Conservation (phyloP, 805 yeast species). For the Candida insectorum region DNA sequence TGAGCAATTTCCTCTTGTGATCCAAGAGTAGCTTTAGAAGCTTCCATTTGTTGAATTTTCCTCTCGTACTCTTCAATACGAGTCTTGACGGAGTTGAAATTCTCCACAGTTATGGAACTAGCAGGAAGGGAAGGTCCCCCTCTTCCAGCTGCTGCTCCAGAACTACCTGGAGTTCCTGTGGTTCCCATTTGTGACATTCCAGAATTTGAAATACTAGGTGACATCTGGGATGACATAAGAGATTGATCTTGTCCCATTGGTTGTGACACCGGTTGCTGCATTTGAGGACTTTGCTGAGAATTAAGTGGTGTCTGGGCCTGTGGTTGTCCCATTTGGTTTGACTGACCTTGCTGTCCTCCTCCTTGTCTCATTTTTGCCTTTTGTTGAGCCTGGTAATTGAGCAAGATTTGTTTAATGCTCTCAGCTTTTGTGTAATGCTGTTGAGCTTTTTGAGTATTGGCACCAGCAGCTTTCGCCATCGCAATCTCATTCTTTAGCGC, state of each 20-base stretch:
- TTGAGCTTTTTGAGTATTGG: slow-evolving; percentile 57
- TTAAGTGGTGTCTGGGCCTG: slow-evolving; percentile 4
- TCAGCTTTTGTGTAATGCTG: slow-evolving; percentile 63
- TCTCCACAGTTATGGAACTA: slow-evolving; percentile 31
- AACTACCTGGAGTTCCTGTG: neutral
- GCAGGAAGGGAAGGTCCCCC: slow-evolving; percentile 13
- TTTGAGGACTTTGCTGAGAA: slow-evolving; percentile 13
- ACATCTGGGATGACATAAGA: slow-evolving; percentile 5
- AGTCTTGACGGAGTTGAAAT: slow-evolving; percentile 42
- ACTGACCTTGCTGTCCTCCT: slow-evolving; percentile 1
- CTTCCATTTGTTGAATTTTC: slow-evolving; percentile 49
- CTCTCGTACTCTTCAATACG: slow-evolving; percentile 48
- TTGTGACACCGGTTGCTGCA: slow-evolving; percentile 2
- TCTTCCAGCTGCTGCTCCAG: neutral
- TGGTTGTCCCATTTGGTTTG: neutral
- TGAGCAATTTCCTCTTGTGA: slow-evolving; percentile 43
- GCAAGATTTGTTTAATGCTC: slow-evolving; percentile 56
- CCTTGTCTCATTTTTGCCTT: slow-evolving; percentile 15
- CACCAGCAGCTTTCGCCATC: slow-evolving; percentile 61
- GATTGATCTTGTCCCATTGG: slow-evolving; percentile 3
- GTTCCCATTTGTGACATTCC: neutral
- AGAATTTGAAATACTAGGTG: too few relatives aligned
- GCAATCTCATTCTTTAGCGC: slow-evolving; percentile 58
- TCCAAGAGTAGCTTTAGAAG: slow-evolving; percentile 41
- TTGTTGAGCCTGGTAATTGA: slow-evolving; percentile 52